Percentiles rank a stretch among this genome's conserved stretches.
These are phyloP conservation scores for Cicer yamashitae DNA, from an alignment of 306 rosid genomes.

Conservation along the genomic window DNA sequence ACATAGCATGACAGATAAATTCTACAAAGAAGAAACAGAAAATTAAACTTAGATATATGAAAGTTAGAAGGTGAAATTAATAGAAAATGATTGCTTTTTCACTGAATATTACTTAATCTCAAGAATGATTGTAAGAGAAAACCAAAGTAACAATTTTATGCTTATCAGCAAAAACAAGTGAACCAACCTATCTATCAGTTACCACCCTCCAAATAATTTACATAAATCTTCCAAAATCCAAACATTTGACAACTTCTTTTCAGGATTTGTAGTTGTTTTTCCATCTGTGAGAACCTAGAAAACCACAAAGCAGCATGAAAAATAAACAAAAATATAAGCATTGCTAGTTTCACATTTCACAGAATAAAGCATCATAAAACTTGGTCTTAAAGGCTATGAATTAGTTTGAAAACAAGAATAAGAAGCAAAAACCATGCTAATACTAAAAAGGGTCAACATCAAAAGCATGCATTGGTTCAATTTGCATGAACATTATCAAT, in stretches of 20 bases:
- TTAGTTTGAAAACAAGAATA: constrained; percentile 41
- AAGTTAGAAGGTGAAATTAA: background rate
- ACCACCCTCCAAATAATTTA: constrained; percentile 36
- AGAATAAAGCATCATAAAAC: constrained; percentile 38
- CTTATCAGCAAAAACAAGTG: background rate
- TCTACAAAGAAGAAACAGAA: constrained; percentile 28
- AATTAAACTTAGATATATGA: background rate
- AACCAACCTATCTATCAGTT: constrained; percentile 39
- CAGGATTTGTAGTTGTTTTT: constrained; percentile 35
- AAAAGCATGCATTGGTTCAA: constrained; percentile 42
- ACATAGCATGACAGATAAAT: background rate
- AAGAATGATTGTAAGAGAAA: constrained; percentile 6
- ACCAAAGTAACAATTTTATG: background rate
- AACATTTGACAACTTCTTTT: constrained; percentile 41
- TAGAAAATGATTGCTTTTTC: constrained; percentile 6
- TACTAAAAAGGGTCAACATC: constrained; percentile 28
- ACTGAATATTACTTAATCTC: background rate
- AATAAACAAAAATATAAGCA: constrained; percentile 39
- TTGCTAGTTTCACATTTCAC: constrained; percentile 43
- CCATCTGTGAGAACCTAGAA: constrained; percentile 38
- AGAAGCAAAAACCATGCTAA: constrained; percentile 48
- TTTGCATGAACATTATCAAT: constrained; percentile 59
- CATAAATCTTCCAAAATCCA: constrained; percentile 37
- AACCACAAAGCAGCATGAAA: constrained; percentile 22
- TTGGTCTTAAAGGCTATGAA: constrained; percentile 5